phyloP scores from a whole-genome alignment of 148 eudicot genomes.

The Oxyria digyna region DNA sequence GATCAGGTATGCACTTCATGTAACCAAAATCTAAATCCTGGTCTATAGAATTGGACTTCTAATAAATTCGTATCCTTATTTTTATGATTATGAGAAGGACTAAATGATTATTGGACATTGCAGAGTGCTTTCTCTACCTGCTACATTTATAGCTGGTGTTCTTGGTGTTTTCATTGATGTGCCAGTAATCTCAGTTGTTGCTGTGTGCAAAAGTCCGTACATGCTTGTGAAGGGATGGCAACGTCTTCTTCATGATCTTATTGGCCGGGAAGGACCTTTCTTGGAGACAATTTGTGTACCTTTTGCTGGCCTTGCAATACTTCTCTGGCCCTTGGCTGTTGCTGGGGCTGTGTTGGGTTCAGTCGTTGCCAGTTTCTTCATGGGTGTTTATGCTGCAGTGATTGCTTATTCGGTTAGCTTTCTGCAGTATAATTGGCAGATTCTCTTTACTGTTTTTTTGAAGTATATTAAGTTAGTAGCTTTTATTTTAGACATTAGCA shows the following conservation, averaged over 20 bases:
- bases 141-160: slow-evolving; percentile 43
- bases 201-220: slow-evolving; percentile 72
- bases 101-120: slow-evolving; percentile 3
- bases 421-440: not conserved
- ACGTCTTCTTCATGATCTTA: slow-evolving; percentile 70
- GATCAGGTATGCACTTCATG: slow-evolving; percentile 32
- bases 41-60: not conserved
- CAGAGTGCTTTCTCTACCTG: slow-evolving; percentile 64
- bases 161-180: slow-evolving; percentile 57
- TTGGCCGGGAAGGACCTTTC: slow-evolving; percentile 96
- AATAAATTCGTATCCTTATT: not conserved
- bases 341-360: slow-evolving; percentile 75
- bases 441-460: not conserved
- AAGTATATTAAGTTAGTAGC: not conserved
- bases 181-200: slow-evolving; percentile 55
- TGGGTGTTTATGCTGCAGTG: slow-evolving; percentile 81
- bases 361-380: slow-evolving; percentile 45
- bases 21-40: slow-evolving; percentile 3
- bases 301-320: slow-evolving; percentile 84
- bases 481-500: not conserved
- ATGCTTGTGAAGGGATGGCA: slow-evolving; percentile 94
- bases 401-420: slow-evolving; percentile 62
- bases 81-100: not conserved
- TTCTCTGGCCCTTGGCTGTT: slow-evolving; percentile 95
- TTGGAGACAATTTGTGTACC: slow-evolving; percentile 95